A percentile compares a stretch with the other conserved stretches of the same genome.
Conservation (phyloP, 257 asterid species). For the Linaria vulgaris region DNA sequence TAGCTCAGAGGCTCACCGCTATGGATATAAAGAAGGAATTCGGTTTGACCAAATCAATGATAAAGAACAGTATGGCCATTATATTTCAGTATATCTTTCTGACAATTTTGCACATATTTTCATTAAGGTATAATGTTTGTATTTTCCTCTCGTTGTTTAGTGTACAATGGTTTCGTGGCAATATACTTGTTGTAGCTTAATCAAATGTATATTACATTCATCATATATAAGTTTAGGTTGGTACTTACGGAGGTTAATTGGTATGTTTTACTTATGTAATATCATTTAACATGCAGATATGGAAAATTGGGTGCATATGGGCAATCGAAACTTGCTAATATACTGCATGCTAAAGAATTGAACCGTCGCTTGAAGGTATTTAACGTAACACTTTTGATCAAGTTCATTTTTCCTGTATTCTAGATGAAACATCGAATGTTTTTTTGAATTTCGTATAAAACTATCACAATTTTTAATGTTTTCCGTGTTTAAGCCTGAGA, state of each 20-base stretch:
- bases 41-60: constrained; percentile 64
- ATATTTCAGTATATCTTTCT: background rate
- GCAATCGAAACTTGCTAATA: constrained; percentile 82
- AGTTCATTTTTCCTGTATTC: too few relatives aligned
- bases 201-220: background rate
- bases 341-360: constrained; percentile 75
- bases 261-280: constrained; percentile 5
- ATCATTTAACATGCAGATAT: constrained; percentile 46
- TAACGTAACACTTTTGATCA: too few relatives aligned
- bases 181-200: too few relatives aligned
- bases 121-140: too few relatives aligned
- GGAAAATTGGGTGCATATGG: constrained; percentile 55
- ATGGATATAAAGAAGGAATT: constrained; percentile 60
- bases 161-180: too few relatives aligned
- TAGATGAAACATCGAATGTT: too few relatives aligned
- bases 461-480: too few relatives aligned
- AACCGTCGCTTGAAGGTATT: constrained; percentile 64
- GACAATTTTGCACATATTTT: background rate
- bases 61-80: constrained; percentile 43
- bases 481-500: too few relatives aligned
- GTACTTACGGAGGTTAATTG: background rate
- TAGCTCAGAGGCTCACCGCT: constrained; percentile 65
- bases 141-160: too few relatives aligned
- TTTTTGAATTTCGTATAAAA: too few relatives aligned
- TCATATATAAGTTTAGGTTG: background rate